Percentiles rank a stretch among this genome's conserved stretches.
These are phyloP conservation scores for Yamadazyma kanchanaburiensis DNA, from an alignment of 1,139 yeast species.

Conservation along the genomic window DNA sequence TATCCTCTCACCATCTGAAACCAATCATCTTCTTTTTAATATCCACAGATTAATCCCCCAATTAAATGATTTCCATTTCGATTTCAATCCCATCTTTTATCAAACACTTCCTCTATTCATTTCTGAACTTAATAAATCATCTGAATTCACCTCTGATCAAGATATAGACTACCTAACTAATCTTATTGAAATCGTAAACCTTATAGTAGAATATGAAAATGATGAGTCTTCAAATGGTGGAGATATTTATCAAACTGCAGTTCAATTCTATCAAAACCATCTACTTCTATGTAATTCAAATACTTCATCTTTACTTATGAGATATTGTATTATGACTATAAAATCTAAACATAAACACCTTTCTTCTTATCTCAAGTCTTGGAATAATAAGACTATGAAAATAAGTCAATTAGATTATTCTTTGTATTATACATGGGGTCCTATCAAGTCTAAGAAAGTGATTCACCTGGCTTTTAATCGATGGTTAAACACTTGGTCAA, in stretches of 20 bases:
- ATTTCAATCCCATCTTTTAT: constrained; percentile 25
- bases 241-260: constrained; percentile 21
- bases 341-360: constrained; percentile 1
- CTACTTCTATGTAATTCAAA: neutral
- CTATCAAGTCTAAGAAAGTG: too few species aligned
- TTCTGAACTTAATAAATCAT: constrained; percentile 17
- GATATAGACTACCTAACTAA: constrained; percentile 23
- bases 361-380: constrained; percentile 10
- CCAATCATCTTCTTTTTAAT: too few species aligned
- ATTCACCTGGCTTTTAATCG: too few species aligned
- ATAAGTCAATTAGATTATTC: constrained; percentile 9
- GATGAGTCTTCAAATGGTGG: constrained; percentile 20
- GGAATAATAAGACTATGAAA: constrained; percentile 15
- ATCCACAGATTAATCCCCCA: constrained; percentile 32
- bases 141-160: constrained; percentile 15
- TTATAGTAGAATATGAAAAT: constrained; percentile 29
- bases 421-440: constrained; percentile 9
- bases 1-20: too few species aligned
- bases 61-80: constrained; percentile 26
- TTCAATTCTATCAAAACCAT: constrained; percentile 14
- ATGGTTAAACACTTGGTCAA: too few species aligned
- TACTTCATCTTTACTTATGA: constrained; percentile 21
- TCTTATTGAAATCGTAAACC: constrained; percentile 19
- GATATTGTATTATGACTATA: constrained; percentile 19
- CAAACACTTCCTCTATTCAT: constrained; percentile 20